A percentile compares a stretch with the other conserved stretches of the same genome.
These are phyloP conservation scores for Hypoxylon trugodes DNA, from an alignment of 495 filamentous ascomycete species.

Conservation along the genomic window DNA sequence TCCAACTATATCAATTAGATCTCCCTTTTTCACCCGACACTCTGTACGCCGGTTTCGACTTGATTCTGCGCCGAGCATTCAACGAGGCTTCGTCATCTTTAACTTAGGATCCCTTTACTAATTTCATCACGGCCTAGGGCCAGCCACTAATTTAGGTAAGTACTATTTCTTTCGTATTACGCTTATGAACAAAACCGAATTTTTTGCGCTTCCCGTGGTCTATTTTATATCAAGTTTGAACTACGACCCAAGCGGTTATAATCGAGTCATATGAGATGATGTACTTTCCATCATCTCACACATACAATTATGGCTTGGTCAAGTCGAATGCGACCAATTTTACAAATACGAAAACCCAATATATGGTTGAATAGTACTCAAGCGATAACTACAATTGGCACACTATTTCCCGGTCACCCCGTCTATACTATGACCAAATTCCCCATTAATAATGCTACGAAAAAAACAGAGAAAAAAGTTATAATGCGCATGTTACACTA, in stretches of 20 bases:
- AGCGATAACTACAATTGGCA: conserved; percentile 3
- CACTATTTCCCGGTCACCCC: too few species aligned
- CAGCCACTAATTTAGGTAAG: conserved; percentile 11
- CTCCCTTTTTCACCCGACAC: not conserved
- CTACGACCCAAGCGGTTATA: not conserved
- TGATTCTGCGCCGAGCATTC: not conserved
- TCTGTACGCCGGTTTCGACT: not conserved
- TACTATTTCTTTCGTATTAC: not conserved
- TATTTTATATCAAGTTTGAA: not conserved
- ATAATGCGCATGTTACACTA: not conserved
- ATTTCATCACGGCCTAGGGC: not conserved
- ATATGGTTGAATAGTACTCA: not conserved
- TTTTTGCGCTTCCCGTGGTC: not conserved
- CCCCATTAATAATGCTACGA: not conserved
- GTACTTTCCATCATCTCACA: too few species aligned
- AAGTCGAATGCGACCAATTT: too few species aligned
- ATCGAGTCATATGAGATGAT: too few species aligned
- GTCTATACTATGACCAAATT: not conserved
- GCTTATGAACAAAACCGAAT: not conserved
- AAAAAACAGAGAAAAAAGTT: not conserved
- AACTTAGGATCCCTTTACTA: not conserved
- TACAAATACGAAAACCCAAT: not conserved
- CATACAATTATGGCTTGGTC: too few species aligned
- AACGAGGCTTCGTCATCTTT: not conserved
- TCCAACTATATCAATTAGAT: not conserved